Evolutionary conservation across 345 rosid species (phyloP).

Genomic region (Rubroshorea leprosula): DNA sequence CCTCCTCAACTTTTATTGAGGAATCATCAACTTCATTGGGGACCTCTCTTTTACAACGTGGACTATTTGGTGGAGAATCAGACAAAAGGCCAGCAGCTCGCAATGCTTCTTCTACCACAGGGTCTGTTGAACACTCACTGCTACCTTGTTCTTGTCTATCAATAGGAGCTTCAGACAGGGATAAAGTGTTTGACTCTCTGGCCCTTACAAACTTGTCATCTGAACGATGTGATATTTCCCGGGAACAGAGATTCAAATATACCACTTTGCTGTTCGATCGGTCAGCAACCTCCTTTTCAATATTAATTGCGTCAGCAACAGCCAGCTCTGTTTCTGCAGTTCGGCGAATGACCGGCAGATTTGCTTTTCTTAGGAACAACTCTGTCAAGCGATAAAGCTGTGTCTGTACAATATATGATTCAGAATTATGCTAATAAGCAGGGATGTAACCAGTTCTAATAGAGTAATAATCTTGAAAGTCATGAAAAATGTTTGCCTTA

Average conservation of each 20-base stretch:
- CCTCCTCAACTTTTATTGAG: conserved; percentile 30
- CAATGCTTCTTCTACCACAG: conserved; percentile 52
- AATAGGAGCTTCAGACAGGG: conserved; percentile 23
- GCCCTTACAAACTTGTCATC: conserved; percentile 29
- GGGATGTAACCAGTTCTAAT: no score
- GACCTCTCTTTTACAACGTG: conserved; percentile 30
- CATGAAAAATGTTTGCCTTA: neutral
- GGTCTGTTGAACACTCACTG: conserved; percentile 36
- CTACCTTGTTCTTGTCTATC: conserved; percentile 30
- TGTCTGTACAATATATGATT: conserved; percentile 42
- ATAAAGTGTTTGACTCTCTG: conserved; percentile 33
- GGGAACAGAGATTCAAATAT: conserved; percentile 91
- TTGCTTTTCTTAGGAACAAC: conserved; percentile 66
- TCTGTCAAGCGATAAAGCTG: conserved; percentile 88
- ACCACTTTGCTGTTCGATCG: conserved; percentile 82
- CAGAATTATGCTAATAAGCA: neutral
- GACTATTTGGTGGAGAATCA: conserved; percentile 92
- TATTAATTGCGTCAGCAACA: conserved; percentile 93
- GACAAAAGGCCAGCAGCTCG: conserved; percentile 84
- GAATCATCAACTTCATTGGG: conserved; percentile 29
- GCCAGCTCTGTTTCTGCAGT: conserved; percentile 93
- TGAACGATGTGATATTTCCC: conserved; percentile 56
- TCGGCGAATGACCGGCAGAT: conserved; percentile 56
- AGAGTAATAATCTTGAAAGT: no score
- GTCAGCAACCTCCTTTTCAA: conserved; percentile 75